Conservation (phyloP, 768 basidiomycete species). For the Termitomyces sp. region DNA sequence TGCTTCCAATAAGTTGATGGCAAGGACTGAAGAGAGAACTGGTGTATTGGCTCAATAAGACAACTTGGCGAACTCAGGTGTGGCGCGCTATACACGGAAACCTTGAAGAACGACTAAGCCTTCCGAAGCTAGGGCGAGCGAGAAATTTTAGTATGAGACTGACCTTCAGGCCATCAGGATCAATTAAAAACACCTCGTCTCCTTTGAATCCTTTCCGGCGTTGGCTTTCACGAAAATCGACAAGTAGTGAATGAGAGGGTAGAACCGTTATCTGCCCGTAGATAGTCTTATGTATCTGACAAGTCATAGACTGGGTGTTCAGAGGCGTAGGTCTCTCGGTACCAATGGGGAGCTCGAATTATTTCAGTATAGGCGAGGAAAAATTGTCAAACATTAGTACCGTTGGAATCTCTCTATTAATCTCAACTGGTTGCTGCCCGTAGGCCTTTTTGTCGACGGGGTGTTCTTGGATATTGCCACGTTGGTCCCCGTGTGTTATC, state of each 20-base stretch:
- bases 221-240: slow-evolving; percentile 57
- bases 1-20: slow-evolving; percentile 40
- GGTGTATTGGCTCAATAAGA: slow-evolving; percentile 38
- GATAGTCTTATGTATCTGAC: slow-evolving; percentile 44
- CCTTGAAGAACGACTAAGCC: slow-evolving; percentile 24
- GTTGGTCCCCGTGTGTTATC: neutral
- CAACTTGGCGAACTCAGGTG: slow-evolving; percentile 50
- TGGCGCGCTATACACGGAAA: slow-evolving; percentile 44
- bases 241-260: slow-evolving; percentile 45
- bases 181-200: slow-evolving; percentile 42
- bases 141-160: slow-evolving; percentile 1
- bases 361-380: neutral
- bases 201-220: slow-evolving; percentile 43
- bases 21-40: slow-evolving; percentile 32
- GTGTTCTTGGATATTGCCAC: neutral
- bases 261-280: slow-evolving; percentile 49
- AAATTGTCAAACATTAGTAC: neutral
- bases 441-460: neutral
- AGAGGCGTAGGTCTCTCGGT: slow-evolving; percentile 35
- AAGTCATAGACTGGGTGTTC: slow-evolving; percentile 30
- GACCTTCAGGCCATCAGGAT: slow-evolving; percentile 37
- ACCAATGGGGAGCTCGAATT: slow-evolving; percentile 26
- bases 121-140: neutral
- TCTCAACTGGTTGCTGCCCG: neutral
- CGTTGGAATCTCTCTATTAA: neutral